Base-by-base conservation (phyloP, 148 eudicot genomes). In the Nepenthes gracilis region DNA sequence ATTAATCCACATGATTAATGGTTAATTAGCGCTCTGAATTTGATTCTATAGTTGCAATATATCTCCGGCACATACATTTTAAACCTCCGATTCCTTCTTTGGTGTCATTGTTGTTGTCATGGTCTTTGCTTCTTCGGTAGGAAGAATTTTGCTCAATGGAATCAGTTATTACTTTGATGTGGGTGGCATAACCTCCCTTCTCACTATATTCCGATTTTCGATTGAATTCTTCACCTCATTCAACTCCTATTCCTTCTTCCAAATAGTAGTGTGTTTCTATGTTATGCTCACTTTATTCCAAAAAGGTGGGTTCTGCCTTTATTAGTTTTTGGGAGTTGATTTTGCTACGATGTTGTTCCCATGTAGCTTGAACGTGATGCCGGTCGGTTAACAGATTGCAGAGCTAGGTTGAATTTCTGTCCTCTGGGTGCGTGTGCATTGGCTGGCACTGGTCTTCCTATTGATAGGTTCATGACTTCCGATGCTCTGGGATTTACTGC, bases 341-440 rank as follows among this genome's bases (percentile, higher is more conserved):
- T 61, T 43, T 35, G 4, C 40, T 73, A 23, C 23, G n/a, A 5
- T n/a, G 11, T 2, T 49, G 12, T 49, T 49, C 48, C 6, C 55
- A 45, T 72, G 70, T 65, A 94, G 97, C 93, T 94, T 74, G 97
- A 86, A 65, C 97, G 97, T 65, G 99, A 94, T 86, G 93, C 89
- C 66, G 81, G 90, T 48, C 99, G 99, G 57, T 69, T 94, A 62
- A 62, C 51, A 63, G 97, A 94, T 76, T 94, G 99, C 71, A 82
- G 81, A 75, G 81, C 63, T 54, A 80, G 99, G 70, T 61, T 94
- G 78, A 94, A 94, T 76, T 86, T 81, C 74, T 81, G 87, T 64
- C 99, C 99, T 40, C 71, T 94, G 62, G 99, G 99, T 76, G 99
- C 99, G 43, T 94, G 99, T 78, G 99, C 99, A 35, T 72, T 94